Percentiles rank a stretch among this genome's conserved stretches.
phyloP scores from a whole-genome alignment of 805 yeast genomes.

The Candida odintsovae region DNA sequence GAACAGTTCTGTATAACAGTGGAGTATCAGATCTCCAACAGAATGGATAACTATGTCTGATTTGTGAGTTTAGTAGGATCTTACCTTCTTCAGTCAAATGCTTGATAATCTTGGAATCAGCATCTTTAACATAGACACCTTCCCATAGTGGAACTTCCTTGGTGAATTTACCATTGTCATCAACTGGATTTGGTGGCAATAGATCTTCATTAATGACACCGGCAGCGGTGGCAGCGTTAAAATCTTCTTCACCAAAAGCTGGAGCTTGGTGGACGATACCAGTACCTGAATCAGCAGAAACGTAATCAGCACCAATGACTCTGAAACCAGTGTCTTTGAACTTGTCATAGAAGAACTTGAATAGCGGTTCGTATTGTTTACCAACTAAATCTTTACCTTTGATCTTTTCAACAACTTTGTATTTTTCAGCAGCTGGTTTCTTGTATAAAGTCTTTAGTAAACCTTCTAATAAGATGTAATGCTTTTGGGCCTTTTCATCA shows the following conservation, averaged over 20 bases:
- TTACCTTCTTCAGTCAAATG: constrained; percentile 72
- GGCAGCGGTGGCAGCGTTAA: constrained; percentile 65
- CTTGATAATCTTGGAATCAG: constrained; percentile 88
- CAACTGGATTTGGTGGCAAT: constrained; percentile 89
- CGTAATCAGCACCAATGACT: constrained; percentile 79
- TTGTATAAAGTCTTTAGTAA: constrained; percentile 82
- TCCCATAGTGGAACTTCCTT: constrained; percentile 64
- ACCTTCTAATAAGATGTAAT: constrained; percentile 80
- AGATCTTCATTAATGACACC: constrained; percentile 69
- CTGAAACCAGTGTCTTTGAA: constrained; percentile 76
- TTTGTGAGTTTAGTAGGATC: constrained; percentile 70
- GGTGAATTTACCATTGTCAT: constrained; percentile 86
- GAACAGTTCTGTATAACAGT: constrained; percentile 89
- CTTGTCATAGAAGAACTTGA: constrained; percentile 69
- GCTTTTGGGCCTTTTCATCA: constrained; percentile 78
- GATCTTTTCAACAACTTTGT: constrained; percentile 72
- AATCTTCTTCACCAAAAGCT: constrained; percentile 99
- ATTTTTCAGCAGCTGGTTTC: constrained; percentile 89
- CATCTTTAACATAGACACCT: constrained; percentile 91
- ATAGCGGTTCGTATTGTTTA: constrained; percentile 74
- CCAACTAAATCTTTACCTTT: constrained; percentile 80
- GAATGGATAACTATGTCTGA: constrained; percentile 96
- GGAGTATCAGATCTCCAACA: constrained; percentile 99
- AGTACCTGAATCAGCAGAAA: constrained; percentile 93
- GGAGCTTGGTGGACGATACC: constrained; percentile 99